Percentiles rank a stretch among this genome's conserved stretches.
These are phyloP conservation scores for Trichoderma sp. DNA, from an alignment of 2,329 filamentous ascomycete genomes.

Conservation along the genomic window DNA sequence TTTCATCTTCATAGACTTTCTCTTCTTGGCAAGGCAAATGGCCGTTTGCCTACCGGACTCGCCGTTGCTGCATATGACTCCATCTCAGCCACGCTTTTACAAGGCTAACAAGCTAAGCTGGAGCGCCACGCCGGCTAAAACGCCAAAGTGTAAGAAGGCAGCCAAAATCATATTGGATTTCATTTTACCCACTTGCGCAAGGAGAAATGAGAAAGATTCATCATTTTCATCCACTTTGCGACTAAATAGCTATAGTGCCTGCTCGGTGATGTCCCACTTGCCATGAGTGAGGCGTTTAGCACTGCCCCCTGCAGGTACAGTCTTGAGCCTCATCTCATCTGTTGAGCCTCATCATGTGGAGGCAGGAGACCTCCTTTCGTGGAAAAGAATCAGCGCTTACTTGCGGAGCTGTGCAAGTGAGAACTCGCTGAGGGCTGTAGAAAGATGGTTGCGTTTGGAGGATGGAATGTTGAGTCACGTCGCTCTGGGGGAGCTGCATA, in stretches of 20 bases:
- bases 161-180: background rate
- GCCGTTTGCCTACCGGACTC: background rate
- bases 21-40: background rate
- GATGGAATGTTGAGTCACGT: background rate
- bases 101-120: background rate
- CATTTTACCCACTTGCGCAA: background rate
- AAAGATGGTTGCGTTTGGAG: background rate
- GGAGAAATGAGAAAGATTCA: background rate
- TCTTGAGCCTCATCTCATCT: background rate
- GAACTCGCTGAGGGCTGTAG: background rate
- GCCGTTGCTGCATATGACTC: background rate
- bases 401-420: background rate
- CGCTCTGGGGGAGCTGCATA: background rate
- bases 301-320: background rate
- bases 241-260: background rate
- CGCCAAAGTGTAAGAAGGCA: background rate
- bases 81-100: background rate
- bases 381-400: background rate
- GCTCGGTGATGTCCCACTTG: background rate
- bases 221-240: background rate
- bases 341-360: background rate
- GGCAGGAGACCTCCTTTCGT: background rate
- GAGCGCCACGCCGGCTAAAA: background rate
- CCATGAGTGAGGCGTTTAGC: background rate
- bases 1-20: background rate